phyloP scores from a whole-genome alignment of 805 yeast species.

The Starmerella roubikii region DNA sequence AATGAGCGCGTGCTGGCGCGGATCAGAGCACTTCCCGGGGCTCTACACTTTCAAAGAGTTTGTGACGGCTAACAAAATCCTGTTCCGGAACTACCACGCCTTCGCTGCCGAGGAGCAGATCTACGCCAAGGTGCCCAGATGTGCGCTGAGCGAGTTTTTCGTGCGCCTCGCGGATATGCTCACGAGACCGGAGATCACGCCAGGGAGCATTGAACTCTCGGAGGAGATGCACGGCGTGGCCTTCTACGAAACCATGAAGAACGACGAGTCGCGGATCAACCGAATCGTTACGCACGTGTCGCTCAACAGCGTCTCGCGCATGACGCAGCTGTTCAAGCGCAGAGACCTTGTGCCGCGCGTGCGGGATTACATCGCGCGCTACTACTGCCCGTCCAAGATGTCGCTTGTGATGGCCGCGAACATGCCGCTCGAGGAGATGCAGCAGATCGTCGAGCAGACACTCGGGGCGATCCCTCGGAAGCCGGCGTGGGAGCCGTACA shows the following conservation, averaged over 20 bases:
- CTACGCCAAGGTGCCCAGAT: not conserved
- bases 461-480: not conserved
- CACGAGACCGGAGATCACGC: not conserved
- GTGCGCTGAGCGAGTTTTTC: not conserved
- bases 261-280: not conserved
- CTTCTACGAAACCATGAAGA: not conserved
- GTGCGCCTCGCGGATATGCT: not conserved
- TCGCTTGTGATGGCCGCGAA: not conserved
- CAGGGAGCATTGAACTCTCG: not conserved
- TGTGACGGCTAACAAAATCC: not conserved
- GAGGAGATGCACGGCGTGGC: not conserved
- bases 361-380: not conserved
- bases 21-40: not conserved
- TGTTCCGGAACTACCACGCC: not conserved
- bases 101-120: not conserved
- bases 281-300: too few relatives aligned
- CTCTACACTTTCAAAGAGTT: not conserved
- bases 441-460: not conserved
- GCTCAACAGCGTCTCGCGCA: not conserved
- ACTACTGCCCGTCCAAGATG: not conserved
- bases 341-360: not conserved
- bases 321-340: not conserved
- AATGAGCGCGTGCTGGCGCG: not conserved
- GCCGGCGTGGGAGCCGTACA: not conserved
- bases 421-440: not conserved